Conservation (phyloP, 345 rosid species). For the Crucihimalaya himalaica region DNA sequence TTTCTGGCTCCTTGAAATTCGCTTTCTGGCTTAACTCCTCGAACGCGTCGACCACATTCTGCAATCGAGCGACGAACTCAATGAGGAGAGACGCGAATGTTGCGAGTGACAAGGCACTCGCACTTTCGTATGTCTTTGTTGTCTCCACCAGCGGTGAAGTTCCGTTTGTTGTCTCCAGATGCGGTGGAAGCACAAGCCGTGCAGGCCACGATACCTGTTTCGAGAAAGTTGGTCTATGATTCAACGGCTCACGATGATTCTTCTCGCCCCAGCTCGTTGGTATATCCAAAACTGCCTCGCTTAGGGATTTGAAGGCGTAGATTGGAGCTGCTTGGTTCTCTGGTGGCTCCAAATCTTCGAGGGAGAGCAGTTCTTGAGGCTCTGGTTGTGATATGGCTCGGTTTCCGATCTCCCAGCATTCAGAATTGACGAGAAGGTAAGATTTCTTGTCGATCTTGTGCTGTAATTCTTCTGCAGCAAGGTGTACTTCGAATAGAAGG, state of each 20-base stretch:
- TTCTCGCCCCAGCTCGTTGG: constrained; percentile 39
- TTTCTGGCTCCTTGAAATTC: constrained; percentile 63
- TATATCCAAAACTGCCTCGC: constrained; percentile 69
- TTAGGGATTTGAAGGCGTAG: constrained; percentile 59
- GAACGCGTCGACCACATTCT: constrained; percentile 66
- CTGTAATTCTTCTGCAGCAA: constrained; percentile 85
- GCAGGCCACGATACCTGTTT: constrained; percentile 71
- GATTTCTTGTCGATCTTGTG: constrained; percentile 75
- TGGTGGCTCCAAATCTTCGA: constrained; percentile 43
- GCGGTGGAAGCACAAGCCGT: constrained; percentile 41
- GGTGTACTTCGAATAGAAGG: constrained; percentile 63
- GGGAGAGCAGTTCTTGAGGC: constrained; percentile 55
- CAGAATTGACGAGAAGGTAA: constrained; percentile 81
- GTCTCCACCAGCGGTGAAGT: constrained; percentile 44
- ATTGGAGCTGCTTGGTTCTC: constrained; percentile 38
- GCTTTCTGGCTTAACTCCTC: constrained; percentile 70
- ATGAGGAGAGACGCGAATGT: constrained; percentile 84
- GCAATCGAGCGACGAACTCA: constrained; percentile 86
- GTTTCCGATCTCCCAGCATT: constrained; percentile 84
- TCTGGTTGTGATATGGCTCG: constrained; percentile 38
- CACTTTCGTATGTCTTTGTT: constrained; percentile 78
- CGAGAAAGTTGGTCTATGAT: constrained; percentile 32
- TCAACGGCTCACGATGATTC: constrained; percentile 33
- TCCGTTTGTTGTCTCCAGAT: constrained; percentile 34
- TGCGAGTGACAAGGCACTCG: constrained; percentile 83